phyloP scores from a whole-genome alignment of 495 filamentous ascomycete genomes.

The Penicillium coprophilum region DNA sequence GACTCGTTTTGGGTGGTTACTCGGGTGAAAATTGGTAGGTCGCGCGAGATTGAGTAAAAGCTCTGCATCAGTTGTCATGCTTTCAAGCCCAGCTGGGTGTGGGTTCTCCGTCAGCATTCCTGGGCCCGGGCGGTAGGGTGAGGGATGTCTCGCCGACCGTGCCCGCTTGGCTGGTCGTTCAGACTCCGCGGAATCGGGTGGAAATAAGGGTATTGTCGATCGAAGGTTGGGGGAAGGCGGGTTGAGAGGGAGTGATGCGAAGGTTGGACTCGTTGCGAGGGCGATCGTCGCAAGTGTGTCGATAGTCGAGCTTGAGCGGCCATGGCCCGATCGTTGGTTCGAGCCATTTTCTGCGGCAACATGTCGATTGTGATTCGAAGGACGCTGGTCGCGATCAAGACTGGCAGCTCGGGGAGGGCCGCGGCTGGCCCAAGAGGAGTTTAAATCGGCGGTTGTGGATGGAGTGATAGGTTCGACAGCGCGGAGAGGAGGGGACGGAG shows the following conservation, averaged over 20 bases:
- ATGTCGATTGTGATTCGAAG: slow-evolving; percentile 23
- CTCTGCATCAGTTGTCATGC: slow-evolving; percentile 54
- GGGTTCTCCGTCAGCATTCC: slow-evolving; percentile 45
- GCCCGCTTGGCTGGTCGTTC: slow-evolving; percentile 61
- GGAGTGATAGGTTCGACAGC: slow-evolving; percentile 55
- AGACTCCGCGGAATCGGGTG: slow-evolving; percentile 28
- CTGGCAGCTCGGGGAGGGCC: slow-evolving; percentile 26
- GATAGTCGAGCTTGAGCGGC: slow-evolving; percentile 51
- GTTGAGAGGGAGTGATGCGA: slow-evolving; percentile 38
- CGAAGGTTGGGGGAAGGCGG: slow-evolving; percentile 34
- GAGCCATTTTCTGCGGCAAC: slow-evolving; percentile 21
- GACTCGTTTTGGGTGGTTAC: slow-evolving; percentile 32
- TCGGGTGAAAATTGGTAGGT: slow-evolving; percentile 39
- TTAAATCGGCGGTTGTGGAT: slow-evolving; percentile 33
- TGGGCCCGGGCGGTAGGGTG: slow-evolving; percentile 42
- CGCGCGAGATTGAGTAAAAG: slow-evolving; percentile 51
- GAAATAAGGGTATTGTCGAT: slow-evolving; percentile 35
- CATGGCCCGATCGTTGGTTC: slow-evolving; percentile 44
- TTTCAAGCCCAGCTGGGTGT: slow-evolving; percentile 41
- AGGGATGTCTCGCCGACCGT: slow-evolving; percentile 56
- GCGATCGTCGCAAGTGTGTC: slow-evolving; percentile 57
- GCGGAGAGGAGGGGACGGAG: slow-evolving; percentile 55
- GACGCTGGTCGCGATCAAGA: slow-evolving; percentile 31
- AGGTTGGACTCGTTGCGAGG: slow-evolving; percentile 50
- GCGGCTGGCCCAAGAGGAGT: slow-evolving; percentile 37